Evolutionary conservation across 2,329 filamentous ascomycete species (phyloP).

Genomic region (Aureobasidium sp.): DNA sequence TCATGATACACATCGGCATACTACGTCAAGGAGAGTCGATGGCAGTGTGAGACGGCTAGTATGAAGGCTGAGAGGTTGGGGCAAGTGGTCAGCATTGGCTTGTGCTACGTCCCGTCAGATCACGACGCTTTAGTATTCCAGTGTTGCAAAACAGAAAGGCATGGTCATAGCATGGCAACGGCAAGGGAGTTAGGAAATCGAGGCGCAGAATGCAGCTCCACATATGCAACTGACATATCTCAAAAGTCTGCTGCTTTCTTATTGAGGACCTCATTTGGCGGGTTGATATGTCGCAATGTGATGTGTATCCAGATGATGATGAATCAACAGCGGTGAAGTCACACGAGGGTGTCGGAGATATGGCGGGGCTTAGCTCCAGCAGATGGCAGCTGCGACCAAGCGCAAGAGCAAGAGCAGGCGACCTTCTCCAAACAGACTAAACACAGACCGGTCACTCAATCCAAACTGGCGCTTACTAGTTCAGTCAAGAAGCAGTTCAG

Average conservation of each 20-base stretch:
- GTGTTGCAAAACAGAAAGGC: not conserved
- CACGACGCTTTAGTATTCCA: not conserved
- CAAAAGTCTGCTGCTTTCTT: not conserved
- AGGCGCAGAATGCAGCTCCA: not conserved
- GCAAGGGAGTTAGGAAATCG: not conserved
- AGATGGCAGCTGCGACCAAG: not conserved
- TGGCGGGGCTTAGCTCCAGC: not conserved
- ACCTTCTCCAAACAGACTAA: not conserved
- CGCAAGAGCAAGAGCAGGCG: not conserved
- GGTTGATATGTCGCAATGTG: conserved; percentile 2
- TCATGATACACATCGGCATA: conserved; percentile 73
- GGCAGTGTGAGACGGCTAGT: not conserved
- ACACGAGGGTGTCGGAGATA: not conserved
- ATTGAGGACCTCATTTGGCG: not conserved
- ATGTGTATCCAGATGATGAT: not conserved
- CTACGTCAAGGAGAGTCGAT: conserved; percentile 30
- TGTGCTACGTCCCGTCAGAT: conserved; percentile 1
- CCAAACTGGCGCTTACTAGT: conserved; percentile 1
- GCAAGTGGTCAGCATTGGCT: not conserved
- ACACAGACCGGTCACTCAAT: not conserved
- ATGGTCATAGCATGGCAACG: not conserved
- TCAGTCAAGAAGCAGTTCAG: not conserved
- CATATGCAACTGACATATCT: not conserved
- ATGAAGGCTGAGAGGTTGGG: not conserved
- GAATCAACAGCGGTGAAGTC: not conserved